Conservation (phyloP, 139 green algal species). For the Tetratostichococcus sp. region DNA sequence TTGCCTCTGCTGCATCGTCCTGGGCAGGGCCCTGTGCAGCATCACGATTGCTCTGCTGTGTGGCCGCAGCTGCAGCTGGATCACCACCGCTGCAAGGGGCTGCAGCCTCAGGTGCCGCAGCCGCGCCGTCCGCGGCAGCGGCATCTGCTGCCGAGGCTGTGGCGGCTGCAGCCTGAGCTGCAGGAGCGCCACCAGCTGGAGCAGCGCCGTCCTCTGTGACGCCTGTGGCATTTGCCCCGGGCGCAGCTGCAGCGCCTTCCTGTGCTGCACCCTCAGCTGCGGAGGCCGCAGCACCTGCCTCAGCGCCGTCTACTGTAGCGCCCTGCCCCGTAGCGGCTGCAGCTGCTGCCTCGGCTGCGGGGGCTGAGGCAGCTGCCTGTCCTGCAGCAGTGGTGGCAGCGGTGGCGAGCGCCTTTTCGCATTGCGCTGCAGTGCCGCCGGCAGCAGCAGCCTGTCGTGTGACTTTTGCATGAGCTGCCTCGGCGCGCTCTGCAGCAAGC, state of each 20-base stretch:
- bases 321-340: too few species aligned
- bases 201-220: not conserved
- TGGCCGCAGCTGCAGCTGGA: not conserved
- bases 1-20: not conserved
- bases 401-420: too few species aligned
- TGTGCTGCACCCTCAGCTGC: too few species aligned
- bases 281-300: not conserved
- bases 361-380: too few species aligned
- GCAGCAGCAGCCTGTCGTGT: not conserved
- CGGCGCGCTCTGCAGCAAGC: not conserved
- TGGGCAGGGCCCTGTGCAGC: not conserved
- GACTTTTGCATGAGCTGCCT: too few species aligned
- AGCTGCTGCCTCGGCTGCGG: not conserved
- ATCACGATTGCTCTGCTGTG: not conserved
- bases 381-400: too few species aligned
- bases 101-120: too few species aligned
- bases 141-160: not conserved
- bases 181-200: not conserved
- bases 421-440: not conserved
- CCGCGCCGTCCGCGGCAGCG: too few species aligned
- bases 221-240: not conserved
- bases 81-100: too few species aligned
- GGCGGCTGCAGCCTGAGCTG: not conserved
- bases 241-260: too few species aligned
- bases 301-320: not conserved